Conservation (phyloP, 345 rosid species). For the Leavenworthia alabamica region DNA sequence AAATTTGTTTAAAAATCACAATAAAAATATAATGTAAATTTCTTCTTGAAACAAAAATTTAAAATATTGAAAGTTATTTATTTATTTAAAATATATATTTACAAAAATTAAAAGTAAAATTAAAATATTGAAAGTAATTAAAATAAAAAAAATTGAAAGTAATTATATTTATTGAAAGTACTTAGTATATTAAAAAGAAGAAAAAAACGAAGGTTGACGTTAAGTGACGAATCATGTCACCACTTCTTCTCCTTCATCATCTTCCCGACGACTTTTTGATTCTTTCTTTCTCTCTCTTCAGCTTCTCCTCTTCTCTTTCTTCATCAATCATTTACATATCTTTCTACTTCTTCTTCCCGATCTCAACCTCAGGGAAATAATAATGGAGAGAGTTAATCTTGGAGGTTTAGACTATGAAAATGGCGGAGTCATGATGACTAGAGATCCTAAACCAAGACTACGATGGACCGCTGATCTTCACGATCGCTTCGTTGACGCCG, state of each 20-base stretch:
- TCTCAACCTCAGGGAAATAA: too few species aligned
- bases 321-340: neutral
- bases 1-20: too few species aligned
- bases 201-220: constrained; percentile 30
- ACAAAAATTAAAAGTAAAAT: too few species aligned
- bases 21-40: too few species aligned
- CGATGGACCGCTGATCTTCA: constrained; percentile 41
- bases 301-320: too few species aligned
- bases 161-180: neutral
- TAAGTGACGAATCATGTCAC: constrained; percentile 28
- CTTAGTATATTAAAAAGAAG: neutral
- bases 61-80: too few species aligned
- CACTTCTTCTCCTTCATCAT: constrained; percentile 14
- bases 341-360: neutral
- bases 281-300: neutral
- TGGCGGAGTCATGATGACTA: constrained; percentile 65
- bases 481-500: constrained; percentile 42
- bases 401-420: constrained; percentile 38
- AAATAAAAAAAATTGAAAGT: too few species aligned
- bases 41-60: too few species aligned
- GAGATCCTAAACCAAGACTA: constrained; percentile 73
- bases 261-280: constrained; percentile 32
- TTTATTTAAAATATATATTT: too few species aligned
- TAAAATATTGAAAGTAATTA: too few species aligned
- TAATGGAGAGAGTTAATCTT: constrained; percentile 43